These are phyloP conservation scores for Aureobasidium pullulans DNA, from an alignment of 2,329 filamentous ascomycete genomes.

Conservation along the genomic window DNA sequence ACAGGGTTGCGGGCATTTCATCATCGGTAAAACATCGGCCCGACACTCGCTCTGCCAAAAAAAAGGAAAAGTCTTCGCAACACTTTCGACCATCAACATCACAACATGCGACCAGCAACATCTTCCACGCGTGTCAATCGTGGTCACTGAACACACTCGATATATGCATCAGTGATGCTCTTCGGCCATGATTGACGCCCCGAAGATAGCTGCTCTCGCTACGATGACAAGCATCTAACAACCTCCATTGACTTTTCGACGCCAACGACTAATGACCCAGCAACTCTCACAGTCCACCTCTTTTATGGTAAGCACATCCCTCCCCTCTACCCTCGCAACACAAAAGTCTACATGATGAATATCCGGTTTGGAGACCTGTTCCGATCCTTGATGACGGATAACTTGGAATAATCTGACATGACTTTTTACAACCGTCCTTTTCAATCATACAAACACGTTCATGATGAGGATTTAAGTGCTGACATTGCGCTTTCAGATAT, in stretches of 20 bases:
- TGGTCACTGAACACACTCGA: neutral
- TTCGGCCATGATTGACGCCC: neutral
- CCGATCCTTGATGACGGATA: slow-evolving; percentile 6
- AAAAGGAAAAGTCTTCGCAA: neutral
- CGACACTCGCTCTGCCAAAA: neutral
- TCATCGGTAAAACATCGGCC: neutral
- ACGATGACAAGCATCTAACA: no score
- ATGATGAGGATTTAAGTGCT: no score
- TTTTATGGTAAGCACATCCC: neutral
- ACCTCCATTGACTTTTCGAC: no score
- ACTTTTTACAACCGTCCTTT: neutral
- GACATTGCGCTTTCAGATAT: no score
- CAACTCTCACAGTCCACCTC: no score
- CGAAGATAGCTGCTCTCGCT: no score
- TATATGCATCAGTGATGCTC: neutral
- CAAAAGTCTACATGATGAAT: slow-evolving; percentile 2
- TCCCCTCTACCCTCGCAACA: neutral
- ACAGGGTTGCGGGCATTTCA: no score
- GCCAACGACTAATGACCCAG: no score
- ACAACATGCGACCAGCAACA: neutral
- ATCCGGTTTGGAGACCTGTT: slow-evolving; percentile 13
- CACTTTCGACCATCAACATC: neutral
- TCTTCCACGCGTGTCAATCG: neutral
- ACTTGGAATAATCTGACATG: slow-evolving; percentile 8
- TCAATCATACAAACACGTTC: no score